Base-by-base conservation (phyloP, 2,329 filamentous ascomycete species). In the Shiraia sp. region DNA sequence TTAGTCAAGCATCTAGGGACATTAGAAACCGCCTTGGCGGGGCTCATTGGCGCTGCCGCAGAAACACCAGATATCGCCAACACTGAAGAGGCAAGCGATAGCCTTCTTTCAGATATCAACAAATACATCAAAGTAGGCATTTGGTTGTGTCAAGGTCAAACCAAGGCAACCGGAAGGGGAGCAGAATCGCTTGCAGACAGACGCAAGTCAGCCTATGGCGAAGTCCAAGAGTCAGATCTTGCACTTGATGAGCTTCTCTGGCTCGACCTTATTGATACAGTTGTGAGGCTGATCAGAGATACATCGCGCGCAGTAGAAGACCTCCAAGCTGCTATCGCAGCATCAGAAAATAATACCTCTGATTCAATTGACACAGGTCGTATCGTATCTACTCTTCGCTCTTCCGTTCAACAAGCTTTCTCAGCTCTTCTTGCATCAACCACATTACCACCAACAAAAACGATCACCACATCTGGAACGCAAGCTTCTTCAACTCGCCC, bases 101-200 rank as follows among this genome's bases (percentile, higher is more conserved):
- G 91, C 42, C 76, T 96, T 1, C 76, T 96, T 3, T 80, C 83
- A 42, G 84, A 86, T 1, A 73, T 99, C 13, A 85, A 95, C 47
- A 96, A 95, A 65, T 97, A 96, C 69, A 83, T 86, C 1, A 86
- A 90, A 51, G 89, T 99, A 1, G 93, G 95, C 10, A 92, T 95
- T 36, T 99, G 93, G 93, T 76, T 99, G 10, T 97, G 93, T 57
- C 89, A 95, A 69, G 83, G 86, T 1, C 90, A 96, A 64, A 89
- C 82, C 34, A 88, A 86, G 59, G 80, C 79, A 0, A 53, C 57
- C 65, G 38, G 75, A 68, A 51, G 67, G 71, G 9, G 33, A 6
- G 23, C 45, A 6, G 53, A 59, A 10, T 51, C 51, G 14, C 70
- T 79, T 4, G 70, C 80, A 35, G 55, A 63, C 33, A 45, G 54